Conservation (phyloP, 177 flowering plant genomes). For the Tripterygium wilfordii region DNA sequence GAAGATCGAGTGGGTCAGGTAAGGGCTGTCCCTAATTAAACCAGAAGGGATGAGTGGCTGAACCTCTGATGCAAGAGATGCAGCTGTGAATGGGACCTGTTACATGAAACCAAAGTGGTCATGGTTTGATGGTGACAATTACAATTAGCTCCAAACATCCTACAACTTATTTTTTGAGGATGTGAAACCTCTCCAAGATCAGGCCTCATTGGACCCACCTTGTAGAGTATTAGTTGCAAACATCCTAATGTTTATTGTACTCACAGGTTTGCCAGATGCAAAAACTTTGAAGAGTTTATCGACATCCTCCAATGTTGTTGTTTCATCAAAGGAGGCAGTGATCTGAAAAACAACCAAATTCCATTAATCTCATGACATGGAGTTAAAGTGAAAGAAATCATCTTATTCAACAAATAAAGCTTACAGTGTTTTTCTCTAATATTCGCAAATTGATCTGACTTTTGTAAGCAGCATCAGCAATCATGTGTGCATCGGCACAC, state of each 20-base stretch:
- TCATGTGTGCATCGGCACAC: constrained; percentile 63
- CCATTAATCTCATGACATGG: constrained; percentile 1
- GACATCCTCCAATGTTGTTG: constrained; percentile 91
- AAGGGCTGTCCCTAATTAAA: constrained; percentile 70
- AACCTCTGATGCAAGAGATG: constrained; percentile 82
- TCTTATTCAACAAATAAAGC: constrained; percentile 13
- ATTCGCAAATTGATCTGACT: constrained; percentile 71
- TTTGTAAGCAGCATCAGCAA: constrained; percentile 74
- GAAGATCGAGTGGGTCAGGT: constrained; percentile 77
- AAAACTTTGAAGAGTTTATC: constrained; percentile 83
- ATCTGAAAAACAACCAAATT: constrained; percentile 43
- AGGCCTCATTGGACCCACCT: no score
- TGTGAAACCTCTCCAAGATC: no score
- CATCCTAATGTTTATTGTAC: constrained; percentile 17
- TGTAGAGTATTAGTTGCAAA: no score
- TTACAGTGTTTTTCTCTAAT: constrained; percentile 74
- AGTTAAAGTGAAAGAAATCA: neutral
- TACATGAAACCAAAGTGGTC: constrained; percentile 6
- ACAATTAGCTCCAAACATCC: constrained; percentile 1
- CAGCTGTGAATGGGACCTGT: constrained; percentile 87
- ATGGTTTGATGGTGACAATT: neutral
- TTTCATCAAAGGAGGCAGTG: constrained; percentile 91
- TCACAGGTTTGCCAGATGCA: constrained; percentile 75
- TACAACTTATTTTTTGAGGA: no score
- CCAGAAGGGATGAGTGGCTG: constrained; percentile 59